Base-by-base conservation (phyloP, 768 basidiomycete genomes). In the Boletus patriciae region DNA sequence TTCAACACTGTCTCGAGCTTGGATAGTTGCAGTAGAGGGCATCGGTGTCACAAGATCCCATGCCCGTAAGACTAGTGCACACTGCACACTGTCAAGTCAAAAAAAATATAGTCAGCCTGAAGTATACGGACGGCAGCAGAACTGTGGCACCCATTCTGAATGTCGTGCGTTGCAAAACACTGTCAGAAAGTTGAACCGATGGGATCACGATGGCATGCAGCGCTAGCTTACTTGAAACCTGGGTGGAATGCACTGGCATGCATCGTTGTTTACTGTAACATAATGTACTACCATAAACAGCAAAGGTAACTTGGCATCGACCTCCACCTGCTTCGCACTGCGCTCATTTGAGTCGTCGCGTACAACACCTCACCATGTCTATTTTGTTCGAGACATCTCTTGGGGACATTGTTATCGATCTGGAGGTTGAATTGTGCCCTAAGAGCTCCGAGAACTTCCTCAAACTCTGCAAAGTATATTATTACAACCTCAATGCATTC, bases 401-500 rank as follows among this genome's bases (percentile, higher is more conserved):
- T 1, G 97, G 97, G 55, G 97, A 99, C 75, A 80, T 99, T 54
- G 93, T 98, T 57, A 92, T 98, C 66, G 97, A 98, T 74, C 80
- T 99, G 41, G 93, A 98, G 72, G 87, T 91, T 29, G 92, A 94
- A 9, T 77, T 78, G 38, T 98, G 95, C 73, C 97, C 97, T 2
- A 87, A 84, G 73, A 91, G 87, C 50, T 94, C 90, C 75, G 86
- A 92, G 72, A 99, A 98, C 78, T 98, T 98, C 68, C 83, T 99
- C 54, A 99, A 99, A 73, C 79, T 99, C 55, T 98, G 94, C 77
- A 98, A 98, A 77, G 80, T 92, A 57, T 97, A 97, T 71, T 96
- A 96, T 72, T 98, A 96, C 79, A 96, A 95, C 70, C 76, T 97
- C 59, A 93, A 94, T 70, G 93, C 93, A 0, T 99, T 99, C 78